Evolutionary conservation across 805 yeast genomes (phyloP).

Genomic region (Kodamaea neixiangensis): DNA sequence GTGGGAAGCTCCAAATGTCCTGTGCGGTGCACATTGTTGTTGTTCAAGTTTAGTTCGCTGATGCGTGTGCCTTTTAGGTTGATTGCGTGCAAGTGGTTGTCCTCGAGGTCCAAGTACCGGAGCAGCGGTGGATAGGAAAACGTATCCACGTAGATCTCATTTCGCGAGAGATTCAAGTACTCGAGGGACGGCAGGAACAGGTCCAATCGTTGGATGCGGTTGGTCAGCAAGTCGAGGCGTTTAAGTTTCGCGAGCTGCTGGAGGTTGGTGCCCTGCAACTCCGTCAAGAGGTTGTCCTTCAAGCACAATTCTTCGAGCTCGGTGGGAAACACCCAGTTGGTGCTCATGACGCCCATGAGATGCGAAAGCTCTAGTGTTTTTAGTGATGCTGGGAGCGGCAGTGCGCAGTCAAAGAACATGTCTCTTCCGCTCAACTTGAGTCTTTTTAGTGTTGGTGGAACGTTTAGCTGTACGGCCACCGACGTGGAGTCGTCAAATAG

Average conservation of each 20-base stretch:
- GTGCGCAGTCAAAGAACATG: neutral
- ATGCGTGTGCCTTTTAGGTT: neutral
- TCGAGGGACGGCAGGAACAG: neutral
- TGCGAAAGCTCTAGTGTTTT: neutral
- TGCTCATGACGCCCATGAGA: neutral
- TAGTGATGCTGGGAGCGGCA: neutral
- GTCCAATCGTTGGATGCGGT: neutral
- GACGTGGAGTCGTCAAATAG: neutral
- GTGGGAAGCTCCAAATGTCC: neutral
- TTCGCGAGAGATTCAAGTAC: neutral
- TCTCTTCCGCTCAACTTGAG: neutral
- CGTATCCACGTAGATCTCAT: neutral
- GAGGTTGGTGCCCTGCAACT: neutral
- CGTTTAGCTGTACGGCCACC: neutral
- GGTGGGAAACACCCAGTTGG: neutral
- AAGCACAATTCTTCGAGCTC: neutral
- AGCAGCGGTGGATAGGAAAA: constrained; percentile 1
- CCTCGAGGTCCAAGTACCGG: neutral
- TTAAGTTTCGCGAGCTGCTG: neutral
- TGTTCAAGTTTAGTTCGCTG: neutral
- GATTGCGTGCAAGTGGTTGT: neutral
- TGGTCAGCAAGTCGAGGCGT: neutral
- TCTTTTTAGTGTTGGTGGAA: neutral
- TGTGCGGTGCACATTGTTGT: neutral
- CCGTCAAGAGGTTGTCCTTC: neutral